A percentile compares a stretch with the other conserved stretches of the same genome.
Evolutionary conservation across 2,329 filamentous ascomycete genomes (phyloP).

Genomic region (Chalara sp.): DNA sequence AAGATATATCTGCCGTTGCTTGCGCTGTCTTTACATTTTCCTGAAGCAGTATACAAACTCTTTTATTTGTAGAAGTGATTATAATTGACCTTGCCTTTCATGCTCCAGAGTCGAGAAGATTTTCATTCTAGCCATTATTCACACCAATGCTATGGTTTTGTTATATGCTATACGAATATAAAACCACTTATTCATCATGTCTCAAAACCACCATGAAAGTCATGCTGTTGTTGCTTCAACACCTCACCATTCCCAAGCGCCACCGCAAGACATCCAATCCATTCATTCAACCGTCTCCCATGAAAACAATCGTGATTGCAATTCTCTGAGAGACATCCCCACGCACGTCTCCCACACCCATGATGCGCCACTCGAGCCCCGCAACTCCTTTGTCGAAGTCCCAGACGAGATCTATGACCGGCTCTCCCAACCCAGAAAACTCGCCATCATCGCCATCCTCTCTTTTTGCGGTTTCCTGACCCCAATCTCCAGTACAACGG

Average conservation of each 20-base stretch:
- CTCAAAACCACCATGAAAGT: conserved; percentile 15
- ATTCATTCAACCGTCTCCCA: not conserved
- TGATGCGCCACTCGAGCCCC: conserved; percentile 23
- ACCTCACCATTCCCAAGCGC: too few relatives aligned
- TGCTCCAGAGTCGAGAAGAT: too few relatives aligned
- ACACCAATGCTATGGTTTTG: too few relatives aligned
- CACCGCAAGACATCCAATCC: not conserved
- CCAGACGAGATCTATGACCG: conserved; percentile 56
- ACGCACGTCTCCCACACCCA: conserved; percentile 22
- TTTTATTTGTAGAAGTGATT: too few relatives aligned
- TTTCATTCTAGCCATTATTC: too few relatives aligned
- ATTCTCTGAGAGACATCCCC: conserved; percentile 13
- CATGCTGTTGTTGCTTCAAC: not conserved
- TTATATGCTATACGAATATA: not conserved
- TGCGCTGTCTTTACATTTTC: too few relatives aligned
- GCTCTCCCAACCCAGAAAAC: conserved; percentile 55
- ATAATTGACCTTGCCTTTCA: too few relatives aligned
- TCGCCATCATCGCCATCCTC: conserved; percentile 59
- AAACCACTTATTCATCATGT: conserved; percentile 14
- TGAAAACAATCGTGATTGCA: conserved; percentile 3
- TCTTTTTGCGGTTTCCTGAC: conserved; percentile 72
- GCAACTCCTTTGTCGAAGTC: conserved; percentile 19
- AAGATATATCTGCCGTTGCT: too few relatives aligned
- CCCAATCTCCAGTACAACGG: conserved; percentile 66
- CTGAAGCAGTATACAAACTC: too few relatives aligned